Base-by-base conservation (phyloP, 2,329 filamentous ascomycete species). In the Lasiodiplodia sp. region DNA sequence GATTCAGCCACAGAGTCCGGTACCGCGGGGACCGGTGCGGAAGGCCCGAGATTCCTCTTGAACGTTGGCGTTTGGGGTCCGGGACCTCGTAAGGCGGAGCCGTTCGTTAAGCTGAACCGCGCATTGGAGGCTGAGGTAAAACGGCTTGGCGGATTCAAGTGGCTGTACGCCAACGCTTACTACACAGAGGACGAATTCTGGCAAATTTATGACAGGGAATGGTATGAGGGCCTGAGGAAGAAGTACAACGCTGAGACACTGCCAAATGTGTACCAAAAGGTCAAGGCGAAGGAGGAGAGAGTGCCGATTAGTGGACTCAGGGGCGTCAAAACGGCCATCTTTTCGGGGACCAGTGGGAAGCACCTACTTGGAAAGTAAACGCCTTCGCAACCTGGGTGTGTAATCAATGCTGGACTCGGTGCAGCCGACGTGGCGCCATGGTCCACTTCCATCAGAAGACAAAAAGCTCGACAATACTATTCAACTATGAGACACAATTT, bases 161-260 rank as follows among this genome's bases (percentile, higher is more conserved):
- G 92, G 91, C 83, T 96, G 14, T 96, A 97, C 79, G 92, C 93
- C 2, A 91, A 95, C 75, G 91, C 92, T 0, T 96, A 94, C 81
- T 96, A 96, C 78, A 85, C 87, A n/a, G 87, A 91, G 75, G 81
- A 85, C 0, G 88, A 92, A 75, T 93, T 92, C 79, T 92, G 90
- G 89, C 74, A 80, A 40, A 82, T 89, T 64, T 92, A 92, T 76
- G 83, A 87, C 60, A 79, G 82, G 53, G 73, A 76, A 23, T 88
- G 85, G 85, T 93, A 93, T 76, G 86, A 91, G 38, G 81, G 75
- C 1, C 80, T 93, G 72, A 82, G 91, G 18, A 70, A 75, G 28
- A 91, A 90, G 75, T 93, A 91, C 78, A 77, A 83, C 58, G 91
- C 90, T 1, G 67, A 52, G 25, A 28, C 34, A 11, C n/a, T 67